Evolutionary conservation across 2,329 filamentous ascomycete species (phyloP).

Genomic region (Nannizzia gypsea): DNA sequence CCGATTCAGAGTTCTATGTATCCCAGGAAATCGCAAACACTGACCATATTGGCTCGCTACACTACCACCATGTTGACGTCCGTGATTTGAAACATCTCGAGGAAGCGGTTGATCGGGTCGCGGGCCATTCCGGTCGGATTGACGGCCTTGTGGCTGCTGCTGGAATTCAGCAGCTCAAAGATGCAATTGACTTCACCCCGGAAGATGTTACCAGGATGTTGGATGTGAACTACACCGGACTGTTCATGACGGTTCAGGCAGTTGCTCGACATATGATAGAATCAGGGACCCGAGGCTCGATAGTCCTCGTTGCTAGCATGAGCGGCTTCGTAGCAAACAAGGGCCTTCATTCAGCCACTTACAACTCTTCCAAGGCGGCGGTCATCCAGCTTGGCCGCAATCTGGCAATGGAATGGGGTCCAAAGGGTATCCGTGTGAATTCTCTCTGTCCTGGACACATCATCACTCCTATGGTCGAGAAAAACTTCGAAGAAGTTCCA

Average conservation of each 20-base stretch:
- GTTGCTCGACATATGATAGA: slow-evolving; percentile 27
- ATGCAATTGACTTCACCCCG: slow-evolving; percentile 31
- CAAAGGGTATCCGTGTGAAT: slow-evolving; percentile 42
- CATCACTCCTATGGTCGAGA: slow-evolving; percentile 63
- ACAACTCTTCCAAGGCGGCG: slow-evolving; percentile 45
- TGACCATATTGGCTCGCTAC: slow-evolving; percentile 28
- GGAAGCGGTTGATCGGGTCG: slow-evolving; percentile 11
- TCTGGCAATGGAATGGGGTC: slow-evolving; percentile 44
- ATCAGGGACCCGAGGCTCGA: slow-evolving; percentile 27
- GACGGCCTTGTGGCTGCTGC: slow-evolving; percentile 35
- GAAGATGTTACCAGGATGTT: slow-evolving; percentile 34
- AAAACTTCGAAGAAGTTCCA: slow-evolving; percentile 59
- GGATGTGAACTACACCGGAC: slow-evolving; percentile 40
- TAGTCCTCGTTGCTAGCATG: slow-evolving; percentile 42
- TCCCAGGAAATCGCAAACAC: slow-evolving; percentile 22
- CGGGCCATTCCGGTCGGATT: slow-evolving; percentile 18
- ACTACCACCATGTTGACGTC: slow-evolving; percentile 40
- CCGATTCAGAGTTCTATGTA: slow-evolving; percentile 32
- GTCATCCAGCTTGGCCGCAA: slow-evolving; percentile 42
- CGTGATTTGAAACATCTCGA: slow-evolving; percentile 29
- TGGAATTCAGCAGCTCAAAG: slow-evolving; percentile 32
- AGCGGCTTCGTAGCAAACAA: slow-evolving; percentile 41
- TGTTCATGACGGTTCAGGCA: slow-evolving; percentile 38
- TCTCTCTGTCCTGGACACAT: slow-evolving; percentile 44
- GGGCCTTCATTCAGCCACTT: slow-evolving; percentile 33